phyloP scores from a whole-genome alignment of 73 alveolate species.

The Breviolum minutum region DNA sequence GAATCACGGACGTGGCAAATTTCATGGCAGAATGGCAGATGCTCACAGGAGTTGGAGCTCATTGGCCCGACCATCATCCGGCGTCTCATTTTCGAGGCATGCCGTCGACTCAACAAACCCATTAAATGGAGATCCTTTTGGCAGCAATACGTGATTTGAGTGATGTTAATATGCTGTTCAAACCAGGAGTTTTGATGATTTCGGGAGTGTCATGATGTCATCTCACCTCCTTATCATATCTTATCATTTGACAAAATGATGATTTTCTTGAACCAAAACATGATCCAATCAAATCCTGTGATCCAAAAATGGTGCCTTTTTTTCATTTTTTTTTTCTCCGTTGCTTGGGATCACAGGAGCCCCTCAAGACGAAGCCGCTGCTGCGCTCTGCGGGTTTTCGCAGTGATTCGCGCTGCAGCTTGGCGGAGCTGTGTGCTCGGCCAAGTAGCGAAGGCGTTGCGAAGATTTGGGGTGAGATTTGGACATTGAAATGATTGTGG shows the following conservation, averaged over 20 bases:
- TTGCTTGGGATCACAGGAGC: slow-evolving; percentile 22
- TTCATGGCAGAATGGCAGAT: not conserved
- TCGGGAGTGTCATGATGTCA: too few species aligned
- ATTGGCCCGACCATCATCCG: not conserved
- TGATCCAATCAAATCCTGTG: not conserved
- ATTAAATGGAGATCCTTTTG: too few species aligned
- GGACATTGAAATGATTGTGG: not conserved
- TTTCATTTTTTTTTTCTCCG: not conserved
- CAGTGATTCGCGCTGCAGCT: slow-evolving; percentile 36
- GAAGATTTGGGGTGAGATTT: not conserved
- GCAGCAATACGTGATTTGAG: too few species aligned
- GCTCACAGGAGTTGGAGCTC: slow-evolving; percentile 5
- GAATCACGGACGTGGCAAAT: too few species aligned
- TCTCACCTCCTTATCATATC: too few species aligned
- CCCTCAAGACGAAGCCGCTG: slow-evolving; percentile 53
- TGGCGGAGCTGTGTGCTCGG: slow-evolving; percentile 40
- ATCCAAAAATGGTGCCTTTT: not conserved
- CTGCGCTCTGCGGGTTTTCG: slow-evolving; percentile 32
- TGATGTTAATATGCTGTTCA: too few species aligned
- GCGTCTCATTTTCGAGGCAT: not conserved
- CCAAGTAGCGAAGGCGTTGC: slow-evolving; percentile 24
- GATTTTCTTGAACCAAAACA: not conserved
- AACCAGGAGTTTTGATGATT: too few species aligned
- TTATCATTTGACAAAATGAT: too few species aligned
- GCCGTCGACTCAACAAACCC: not conserved